Percentiles rank a stretch among this genome's conserved stretches.
phyloP scores from a whole-genome alignment of 2,329 filamentous ascomycete genomes.

The Lachnellula arida region DNA sequence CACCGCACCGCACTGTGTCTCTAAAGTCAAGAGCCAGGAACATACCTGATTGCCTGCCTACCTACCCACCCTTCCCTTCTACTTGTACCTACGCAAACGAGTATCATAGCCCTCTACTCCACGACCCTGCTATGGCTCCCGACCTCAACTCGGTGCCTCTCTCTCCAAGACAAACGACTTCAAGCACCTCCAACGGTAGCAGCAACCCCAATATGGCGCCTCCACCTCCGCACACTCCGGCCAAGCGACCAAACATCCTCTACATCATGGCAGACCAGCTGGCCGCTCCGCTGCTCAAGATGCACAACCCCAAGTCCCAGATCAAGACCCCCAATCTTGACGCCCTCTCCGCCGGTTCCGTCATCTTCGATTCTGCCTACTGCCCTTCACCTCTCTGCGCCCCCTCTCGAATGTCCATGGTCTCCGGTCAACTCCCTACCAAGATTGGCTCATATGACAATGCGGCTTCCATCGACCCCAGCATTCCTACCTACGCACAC shows the following conservation, averaged over 20 bases:
- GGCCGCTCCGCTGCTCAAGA: constrained; percentile 82
- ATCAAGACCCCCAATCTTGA: constrained; percentile 93
- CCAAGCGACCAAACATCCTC: constrained; percentile 67
- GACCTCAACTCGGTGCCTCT: constrained; percentile 68
- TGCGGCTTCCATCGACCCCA: constrained; percentile 75
- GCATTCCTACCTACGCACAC: constrained; percentile 87
- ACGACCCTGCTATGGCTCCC: constrained; percentile 56
- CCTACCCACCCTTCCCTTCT: too few species aligned
- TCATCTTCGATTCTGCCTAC: constrained; percentile 91
- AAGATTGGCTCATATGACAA: constrained; percentile 93
- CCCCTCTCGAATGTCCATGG: constrained; percentile 90
- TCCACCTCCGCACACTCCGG: constrained; percentile 1
- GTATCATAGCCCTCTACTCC: neutral
- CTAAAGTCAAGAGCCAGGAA: neutral
- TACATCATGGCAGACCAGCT: constrained; percentile 98
- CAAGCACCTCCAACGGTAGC: constrained; percentile 14
- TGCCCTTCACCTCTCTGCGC: constrained; percentile 91
- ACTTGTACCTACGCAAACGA: too few species aligned
- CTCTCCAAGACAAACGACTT: constrained; percentile 39
- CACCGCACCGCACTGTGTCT: neutral
- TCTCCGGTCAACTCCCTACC: constrained; percentile 84
- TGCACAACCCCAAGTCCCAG: constrained; percentile 82
- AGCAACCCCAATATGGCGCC: constrained; percentile 19
- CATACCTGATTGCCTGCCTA: neutral
- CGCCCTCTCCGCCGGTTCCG: constrained; percentile 71